A percentile compares a stretch with the other conserved stretches of the same genome.
Evolutionary conservation across 129 eudicot genomes (phyloP).

Genomic region (Arctium minus): DNA sequence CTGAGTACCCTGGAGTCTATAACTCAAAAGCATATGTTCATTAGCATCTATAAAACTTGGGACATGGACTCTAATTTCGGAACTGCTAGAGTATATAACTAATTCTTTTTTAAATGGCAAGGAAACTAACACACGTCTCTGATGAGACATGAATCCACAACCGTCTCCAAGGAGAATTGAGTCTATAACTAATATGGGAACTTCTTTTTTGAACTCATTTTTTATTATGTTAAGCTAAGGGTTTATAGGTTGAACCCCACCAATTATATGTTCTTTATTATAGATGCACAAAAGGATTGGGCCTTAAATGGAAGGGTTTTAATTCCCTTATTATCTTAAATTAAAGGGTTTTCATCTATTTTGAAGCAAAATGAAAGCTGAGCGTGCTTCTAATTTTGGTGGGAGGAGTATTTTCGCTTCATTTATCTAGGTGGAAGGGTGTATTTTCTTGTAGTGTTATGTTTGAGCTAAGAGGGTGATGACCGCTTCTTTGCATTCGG

Average conservation of each 20-base stretch:
- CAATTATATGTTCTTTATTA: neutral
- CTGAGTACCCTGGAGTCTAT: neutral
- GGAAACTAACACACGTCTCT: neutral
- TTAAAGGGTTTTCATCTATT: neutral
- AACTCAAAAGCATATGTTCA: neutral
- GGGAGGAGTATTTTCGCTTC: neutral
- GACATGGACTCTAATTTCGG: neutral
- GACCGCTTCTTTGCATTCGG: conserved; percentile 8
- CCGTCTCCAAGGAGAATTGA: neutral
- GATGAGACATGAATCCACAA: neutral
- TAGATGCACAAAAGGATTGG: neutral
- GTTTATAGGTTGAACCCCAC: neutral
- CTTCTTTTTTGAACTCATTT: neutral
- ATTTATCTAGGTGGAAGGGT: neutral
- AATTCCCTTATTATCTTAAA: neutral
- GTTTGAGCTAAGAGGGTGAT: conserved; percentile 13
- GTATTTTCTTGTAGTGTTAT: neutral
- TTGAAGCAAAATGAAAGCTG: neutral
- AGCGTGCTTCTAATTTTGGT: neutral
- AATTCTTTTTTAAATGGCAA: neutral
- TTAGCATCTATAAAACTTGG: neutral
- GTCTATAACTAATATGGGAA: neutral
- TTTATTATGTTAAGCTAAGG: neutral
- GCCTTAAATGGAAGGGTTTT: neutral
- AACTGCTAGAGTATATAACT: neutral